These are phyloP conservation scores for Hermanozyma aechmeae DNA, from an alignment of 805 yeast species.

Conservation along the genomic window DNA sequence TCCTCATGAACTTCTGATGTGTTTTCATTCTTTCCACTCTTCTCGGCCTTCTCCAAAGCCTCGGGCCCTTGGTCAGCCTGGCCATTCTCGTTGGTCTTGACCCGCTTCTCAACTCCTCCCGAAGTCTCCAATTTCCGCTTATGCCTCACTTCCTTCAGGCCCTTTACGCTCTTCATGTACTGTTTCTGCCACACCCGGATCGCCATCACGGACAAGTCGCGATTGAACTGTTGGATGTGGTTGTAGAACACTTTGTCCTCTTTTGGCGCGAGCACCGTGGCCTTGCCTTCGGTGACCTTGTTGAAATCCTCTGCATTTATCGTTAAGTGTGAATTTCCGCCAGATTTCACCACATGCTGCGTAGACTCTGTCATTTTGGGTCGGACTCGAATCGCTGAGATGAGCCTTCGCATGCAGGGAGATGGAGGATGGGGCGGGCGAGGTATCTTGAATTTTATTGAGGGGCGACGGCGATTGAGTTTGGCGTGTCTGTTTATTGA, in stretches of 20 bases:
- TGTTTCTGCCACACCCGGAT: constrained; percentile 80
- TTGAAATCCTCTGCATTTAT: constrained; percentile 20
- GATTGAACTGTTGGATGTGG: constrained; percentile 92
- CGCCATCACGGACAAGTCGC: constrained; percentile 80
- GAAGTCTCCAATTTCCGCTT: not conserved
- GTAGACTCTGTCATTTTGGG: too few relatives aligned
- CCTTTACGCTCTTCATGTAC: constrained; percentile 30
- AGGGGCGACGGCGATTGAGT: too few relatives aligned
- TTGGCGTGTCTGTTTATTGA: too few relatives aligned
- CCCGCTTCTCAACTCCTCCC: constrained; percentile 13
- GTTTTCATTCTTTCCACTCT: too few relatives aligned
- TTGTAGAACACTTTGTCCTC: constrained; percentile 85
- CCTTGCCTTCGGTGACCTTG: constrained; percentile 64
- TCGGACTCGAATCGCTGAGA: too few relatives aligned
- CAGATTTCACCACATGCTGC: too few relatives aligned
- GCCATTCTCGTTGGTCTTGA: constrained; percentile 9
- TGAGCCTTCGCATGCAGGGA: too few relatives aligned
- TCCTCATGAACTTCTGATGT: too few relatives aligned
- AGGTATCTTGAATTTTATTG: too few relatives aligned
- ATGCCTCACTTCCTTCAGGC: constrained; percentile 15
- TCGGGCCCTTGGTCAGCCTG: not conserved
- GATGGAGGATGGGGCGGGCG: too few relatives aligned
- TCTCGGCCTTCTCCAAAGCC: not conserved
- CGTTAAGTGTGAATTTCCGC: constrained; percentile 2
- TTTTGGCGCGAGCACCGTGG: constrained; percentile 73